Evolutionary conservation across 139 green algal genomes (phyloP).

Genomic region (Tetratostichococcus sp.): DNA sequence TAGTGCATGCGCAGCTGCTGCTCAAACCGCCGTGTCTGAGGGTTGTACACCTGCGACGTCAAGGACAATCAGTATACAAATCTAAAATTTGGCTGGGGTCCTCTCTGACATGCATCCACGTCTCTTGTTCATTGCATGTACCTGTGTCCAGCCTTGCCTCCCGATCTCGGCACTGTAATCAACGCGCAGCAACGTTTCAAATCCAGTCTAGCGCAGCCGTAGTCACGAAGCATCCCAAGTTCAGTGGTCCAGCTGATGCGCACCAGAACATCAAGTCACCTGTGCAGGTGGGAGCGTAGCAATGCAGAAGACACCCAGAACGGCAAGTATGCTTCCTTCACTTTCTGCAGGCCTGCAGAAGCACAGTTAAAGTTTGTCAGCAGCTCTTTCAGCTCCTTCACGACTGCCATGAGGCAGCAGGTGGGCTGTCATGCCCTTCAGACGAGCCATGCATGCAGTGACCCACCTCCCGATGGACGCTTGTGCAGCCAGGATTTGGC

Average conservation of each 20-base stretch:
- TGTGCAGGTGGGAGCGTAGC: not conserved
- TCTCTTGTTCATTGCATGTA: no score
- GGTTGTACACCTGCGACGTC: not conserved
- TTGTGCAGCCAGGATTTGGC: not conserved
- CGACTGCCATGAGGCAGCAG: no score
- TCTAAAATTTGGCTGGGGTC: no score
- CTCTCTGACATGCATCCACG: no score
- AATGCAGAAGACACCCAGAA: slow-evolving; percentile 1
- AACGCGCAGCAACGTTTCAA: not conserved
- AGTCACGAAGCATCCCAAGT: no score
- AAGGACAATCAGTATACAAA: no score
- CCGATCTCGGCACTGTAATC: not conserved
- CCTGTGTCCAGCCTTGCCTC: not conserved
- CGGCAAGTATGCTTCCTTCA: slow-evolving; percentile 12
- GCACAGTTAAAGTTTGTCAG: no score
- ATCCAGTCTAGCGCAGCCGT: no score
- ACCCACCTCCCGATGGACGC: not conserved
- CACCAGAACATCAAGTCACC: not conserved
- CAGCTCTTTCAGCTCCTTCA: no score
- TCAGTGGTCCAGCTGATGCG: no score
- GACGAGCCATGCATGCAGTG: not conserved
- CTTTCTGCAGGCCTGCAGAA: slow-evolving; percentile 1
- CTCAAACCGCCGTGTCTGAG: slow-evolving; percentile 1
- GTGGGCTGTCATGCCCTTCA: no score
- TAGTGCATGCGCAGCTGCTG: slow-evolving; percentile 1